These are phyloP conservation scores for Parafenestella ontariensis DNA, from an alignment of 2,329 filamentous ascomycete species.

Conservation along the genomic window DNA sequence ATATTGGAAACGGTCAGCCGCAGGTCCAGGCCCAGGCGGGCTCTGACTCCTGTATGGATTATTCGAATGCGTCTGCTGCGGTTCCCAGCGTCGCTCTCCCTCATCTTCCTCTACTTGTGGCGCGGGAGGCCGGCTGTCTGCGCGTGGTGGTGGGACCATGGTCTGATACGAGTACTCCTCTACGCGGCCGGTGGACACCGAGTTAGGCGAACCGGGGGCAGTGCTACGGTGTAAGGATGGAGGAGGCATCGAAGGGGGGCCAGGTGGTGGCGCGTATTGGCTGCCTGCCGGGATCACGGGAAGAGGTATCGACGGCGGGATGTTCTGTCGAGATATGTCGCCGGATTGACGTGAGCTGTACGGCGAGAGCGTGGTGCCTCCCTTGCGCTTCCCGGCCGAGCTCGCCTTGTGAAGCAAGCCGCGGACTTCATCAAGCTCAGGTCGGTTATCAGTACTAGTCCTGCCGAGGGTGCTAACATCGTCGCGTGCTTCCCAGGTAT, in stretches of 20 bases:
- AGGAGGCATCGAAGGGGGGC: conserved; percentile 18
- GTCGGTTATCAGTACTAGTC: conserved; percentile 50
- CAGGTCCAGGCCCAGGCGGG: conserved; percentile 3
- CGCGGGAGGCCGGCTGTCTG: conserved; percentile 23
- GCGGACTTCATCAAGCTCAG: conserved; percentile 56
- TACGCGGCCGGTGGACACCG: conserved; percentile 40
- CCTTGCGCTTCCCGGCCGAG: conserved; percentile 54
- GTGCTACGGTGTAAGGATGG: conserved; percentile 27
- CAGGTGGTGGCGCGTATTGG: conserved; percentile 35
- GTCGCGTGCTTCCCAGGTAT: conserved; percentile 53
- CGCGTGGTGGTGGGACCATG: conserved; percentile 40
- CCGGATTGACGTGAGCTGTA: conserved; percentile 22
- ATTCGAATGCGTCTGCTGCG: conserved; percentile 9
- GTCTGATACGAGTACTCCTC: conserved; percentile 45
- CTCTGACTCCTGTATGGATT: conserved; percentile 22
- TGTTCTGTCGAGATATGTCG: conserved; percentile 24
- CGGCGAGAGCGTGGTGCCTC: conserved; percentile 34
- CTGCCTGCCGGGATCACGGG: conserved; percentile 28
- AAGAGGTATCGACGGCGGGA: conserved; percentile 41
- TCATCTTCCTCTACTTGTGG: conserved; percentile 24
- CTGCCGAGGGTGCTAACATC: conserved; percentile 48
- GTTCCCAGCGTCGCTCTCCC: conserved; percentile 24
- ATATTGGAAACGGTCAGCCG: not conserved
- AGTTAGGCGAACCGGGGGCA: conserved; percentile 39
- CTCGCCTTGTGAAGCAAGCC: conserved; percentile 54